These are phyloP conservation scores for Ramaria rubella DNA, from an alignment of 768 basidiomycete species.

Conservation along the genomic window DNA sequence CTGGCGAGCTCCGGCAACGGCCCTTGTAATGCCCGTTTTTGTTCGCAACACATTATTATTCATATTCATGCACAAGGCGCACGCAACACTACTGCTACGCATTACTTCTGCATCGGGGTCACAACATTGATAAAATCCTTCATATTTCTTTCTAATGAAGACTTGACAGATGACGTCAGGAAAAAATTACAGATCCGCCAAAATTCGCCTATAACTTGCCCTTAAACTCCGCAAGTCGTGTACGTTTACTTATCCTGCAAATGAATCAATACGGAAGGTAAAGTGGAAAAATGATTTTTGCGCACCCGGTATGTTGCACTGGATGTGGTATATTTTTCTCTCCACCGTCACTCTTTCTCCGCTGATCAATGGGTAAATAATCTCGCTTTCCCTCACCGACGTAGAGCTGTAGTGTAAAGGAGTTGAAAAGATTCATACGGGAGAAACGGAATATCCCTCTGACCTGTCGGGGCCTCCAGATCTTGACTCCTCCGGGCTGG, in stretches of 20 bases:
- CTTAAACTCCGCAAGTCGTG: slow-evolving; percentile 55
- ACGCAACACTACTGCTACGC: too few species aligned
- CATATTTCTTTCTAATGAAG: too few species aligned
- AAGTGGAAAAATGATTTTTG: too few species aligned
- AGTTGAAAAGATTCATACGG: background rate
- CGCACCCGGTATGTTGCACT: slow-evolving; percentile 73
- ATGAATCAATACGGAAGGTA: too few species aligned
- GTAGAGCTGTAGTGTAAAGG: slow-evolving; percentile 50
- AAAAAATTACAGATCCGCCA: too few species aligned
- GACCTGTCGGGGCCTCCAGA: slow-evolving; percentile 86
- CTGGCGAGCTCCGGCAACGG: background rate
- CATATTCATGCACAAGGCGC: too few species aligned
- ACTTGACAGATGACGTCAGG: too few species aligned
- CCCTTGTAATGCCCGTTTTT: background rate
- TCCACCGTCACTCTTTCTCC: slow-evolving; percentile 45
- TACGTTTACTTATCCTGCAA: slow-evolving; percentile 39
- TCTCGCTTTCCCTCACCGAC: slow-evolving; percentile 69
- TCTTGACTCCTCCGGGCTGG: slow-evolving; percentile 82
- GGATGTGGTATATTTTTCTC: slow-evolving; percentile 51
- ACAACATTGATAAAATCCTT: too few species aligned
- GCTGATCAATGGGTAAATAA: slow-evolving; percentile 60
- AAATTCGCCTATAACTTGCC: slow-evolving; percentile 29
- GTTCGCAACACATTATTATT: too few species aligned
- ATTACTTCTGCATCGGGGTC: too few species aligned
- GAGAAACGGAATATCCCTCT: slow-evolving; percentile 12